Evolutionary conservation across 23 red algal species (phyloP).

Genomic region (Porphyridium purpureum): DNA sequence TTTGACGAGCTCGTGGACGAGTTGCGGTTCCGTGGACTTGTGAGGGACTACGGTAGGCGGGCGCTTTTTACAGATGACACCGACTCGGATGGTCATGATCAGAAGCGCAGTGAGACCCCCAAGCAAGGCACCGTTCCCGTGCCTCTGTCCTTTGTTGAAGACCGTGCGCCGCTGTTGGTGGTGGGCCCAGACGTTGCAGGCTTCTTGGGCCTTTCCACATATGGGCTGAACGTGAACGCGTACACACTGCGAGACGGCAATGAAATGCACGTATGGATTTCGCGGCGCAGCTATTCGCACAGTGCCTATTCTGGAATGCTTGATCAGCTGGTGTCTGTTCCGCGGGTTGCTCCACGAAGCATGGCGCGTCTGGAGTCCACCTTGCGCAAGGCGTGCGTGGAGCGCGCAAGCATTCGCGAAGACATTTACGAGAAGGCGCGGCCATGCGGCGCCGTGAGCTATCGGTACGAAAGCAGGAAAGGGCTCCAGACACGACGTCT

Average conservation of each 20-base stretch:
- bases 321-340: slow-evolving; percentile 6
- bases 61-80: neutral
- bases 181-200: slow-evolving; percentile 5
- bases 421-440: neutral
- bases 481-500: slow-evolving; percentile 1
- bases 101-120: too few relatives aligned
- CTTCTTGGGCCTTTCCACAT: slow-evolving; percentile 5
- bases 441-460: neutral
- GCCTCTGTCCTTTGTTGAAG: slow-evolving; percentile 1
- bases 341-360: neutral
- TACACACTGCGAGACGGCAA: neutral
- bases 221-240: slow-evolving; percentile 7
- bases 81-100: too few relatives aligned
- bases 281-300: slow-evolving; percentile 1
- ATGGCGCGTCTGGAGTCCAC: neutral
- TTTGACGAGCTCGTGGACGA: neutral
- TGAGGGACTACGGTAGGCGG: slow-evolving; percentile 1
- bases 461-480: slow-evolving; percentile 17
- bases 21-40: slow-evolving; percentile 5
- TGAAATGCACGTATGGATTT: slow-evolving; percentile 8
- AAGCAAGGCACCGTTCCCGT: too few relatives aligned
- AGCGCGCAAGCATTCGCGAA: too few relatives aligned
- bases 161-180: slow-evolving; percentile 1
- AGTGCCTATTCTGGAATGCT: slow-evolving; percentile 5
- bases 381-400: neutral